phyloP scores from a whole-genome alignment of 306 rosid species.

The Trifolium fragiferum region DNA sequence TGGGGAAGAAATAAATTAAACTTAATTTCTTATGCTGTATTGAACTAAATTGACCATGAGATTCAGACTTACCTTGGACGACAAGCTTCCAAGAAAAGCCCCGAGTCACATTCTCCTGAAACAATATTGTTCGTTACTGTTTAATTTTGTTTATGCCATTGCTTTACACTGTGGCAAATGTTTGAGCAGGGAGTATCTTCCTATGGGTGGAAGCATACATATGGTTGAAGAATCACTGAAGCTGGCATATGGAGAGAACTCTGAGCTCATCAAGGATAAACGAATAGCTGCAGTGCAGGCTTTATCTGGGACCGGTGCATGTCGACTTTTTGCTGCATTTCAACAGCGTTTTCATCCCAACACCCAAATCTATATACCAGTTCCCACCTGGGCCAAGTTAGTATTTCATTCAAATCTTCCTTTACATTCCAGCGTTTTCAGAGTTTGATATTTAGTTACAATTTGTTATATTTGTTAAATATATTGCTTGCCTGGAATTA shows the following conservation, averaged over 20 bases:
- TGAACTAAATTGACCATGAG: slow-evolving; percentile 10
- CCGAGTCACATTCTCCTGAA: slow-evolving; percentile 6
- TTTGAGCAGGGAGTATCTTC: slow-evolving; percentile 87
- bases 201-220: slow-evolving; percentile 86
- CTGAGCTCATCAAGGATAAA: slow-evolving; percentile 81
- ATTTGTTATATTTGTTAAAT: slow-evolving; percentile 1
- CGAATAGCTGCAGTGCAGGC: slow-evolving; percentile 94
- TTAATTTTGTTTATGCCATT: slow-evolving; percentile 4
- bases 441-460: slow-evolving; percentile 5
- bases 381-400: slow-evolving; percentile 94
- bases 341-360: slow-evolving; percentile 86
- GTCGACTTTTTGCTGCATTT: slow-evolving; percentile 91
- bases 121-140: background rate
- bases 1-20: slow-evolving; percentile 4
- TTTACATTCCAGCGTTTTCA: slow-evolving; percentile 27
- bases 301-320: slow-evolving; percentile 98
- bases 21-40: slow-evolving; percentile 26
- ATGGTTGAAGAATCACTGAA: slow-evolving; percentile 91
- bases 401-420: slow-evolving; percentile 35
- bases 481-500: slow-evolving; percentile 21
- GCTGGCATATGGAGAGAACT: slow-evolving; percentile 90
- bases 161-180: slow-evolving; percentile 23
- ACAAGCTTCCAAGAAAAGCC: background rate
- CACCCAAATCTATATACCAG: slow-evolving; percentile 82
- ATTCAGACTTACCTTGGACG: slow-evolving; percentile 7